Evolutionary conservation across 371 early-diverging fungal genomes (phyloP), one percentile per base, ranked within the genome.

Genomic region (Rhizopus microsporus): DNA sequence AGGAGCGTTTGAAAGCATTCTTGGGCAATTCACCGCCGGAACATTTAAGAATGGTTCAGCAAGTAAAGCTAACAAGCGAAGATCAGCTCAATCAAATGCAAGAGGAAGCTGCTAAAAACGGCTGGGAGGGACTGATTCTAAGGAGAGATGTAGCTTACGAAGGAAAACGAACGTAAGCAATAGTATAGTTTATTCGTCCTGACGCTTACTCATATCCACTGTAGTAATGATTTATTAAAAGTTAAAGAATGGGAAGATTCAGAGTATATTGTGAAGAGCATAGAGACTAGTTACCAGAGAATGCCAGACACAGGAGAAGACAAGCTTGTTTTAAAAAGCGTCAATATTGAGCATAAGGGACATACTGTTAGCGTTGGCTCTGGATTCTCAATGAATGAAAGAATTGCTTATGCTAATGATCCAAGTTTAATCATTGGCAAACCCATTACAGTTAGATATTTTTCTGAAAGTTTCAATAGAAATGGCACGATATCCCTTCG

Each of bases 41-140:
- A 0, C 51, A 70, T 54, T 43, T 83, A 4, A 63, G 64, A 9
- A 39, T 69, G 8, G 69, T 84, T 13, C 15, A 60, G 0, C 84
- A 85, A 44, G 59, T 32, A 10, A 58, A 51, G n/a, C 45, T 81
- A 23, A 43, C 49, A 30, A 61, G 54, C 8, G 38, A 45, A 15
- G 59, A 69, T 0, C 70, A 77, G 10, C 51, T 83, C 17, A 47
- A 64, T 8, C n/a, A 47, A 3, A 53, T 78, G 55, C 69, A 76
- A 7, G 40, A 53, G 8, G 42, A 54, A 12, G 68, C 78, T 0
- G 40, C 69, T 8, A 38, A 64, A 31, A 61, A 53, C 37, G 82
- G 76, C 3, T 86, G 86, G 86, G 86, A 86, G 54, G 86, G 86
- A 0, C 51, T 86, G 7, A 78, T 86, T 34, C 17, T 86, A 15